Percentiles rank a stretch among this genome's conserved stretches.
Conservation (phyloP, 257 asterid species). For the Salvia miltiorrhiza region DNA sequence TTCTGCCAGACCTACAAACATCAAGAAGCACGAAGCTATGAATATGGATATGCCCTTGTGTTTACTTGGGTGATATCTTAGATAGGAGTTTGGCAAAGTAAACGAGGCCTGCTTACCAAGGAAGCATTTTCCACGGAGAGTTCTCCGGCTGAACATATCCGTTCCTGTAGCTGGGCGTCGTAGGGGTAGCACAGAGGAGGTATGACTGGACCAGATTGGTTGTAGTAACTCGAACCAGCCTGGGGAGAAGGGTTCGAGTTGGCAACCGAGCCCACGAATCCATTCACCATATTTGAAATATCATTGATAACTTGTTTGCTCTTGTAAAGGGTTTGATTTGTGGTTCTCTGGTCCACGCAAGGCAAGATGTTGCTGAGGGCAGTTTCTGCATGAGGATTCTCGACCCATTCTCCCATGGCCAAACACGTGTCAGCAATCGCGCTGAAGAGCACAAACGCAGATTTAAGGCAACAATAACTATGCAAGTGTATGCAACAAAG, state of each 20-base stretch:
- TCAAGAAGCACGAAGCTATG: neutral
- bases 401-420: conserved; percentile 99
- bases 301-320: conserved; percentile 78
- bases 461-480: neutral
- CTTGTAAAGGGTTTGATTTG: conserved; percentile 79
- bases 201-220: conserved; percentile 75
- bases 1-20: conserved; percentile 37
- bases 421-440: conserved; percentile 78
- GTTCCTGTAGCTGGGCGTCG: conserved; percentile 69
- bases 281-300: conserved; percentile 63
- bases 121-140: conserved; percentile 76
- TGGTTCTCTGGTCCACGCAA: conserved; percentile 86
- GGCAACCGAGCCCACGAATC: conserved; percentile 65
- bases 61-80: too few relatives aligned
- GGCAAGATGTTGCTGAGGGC: conserved; percentile 96
- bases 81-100: too few relatives aligned
- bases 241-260: conserved; percentile 62
- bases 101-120: conserved; percentile 29
- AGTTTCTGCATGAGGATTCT: conserved; percentile 93
- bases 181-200: conserved; percentile 89
- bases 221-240: conserved; percentile 43
- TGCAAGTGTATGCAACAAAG: neutral
- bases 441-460: conserved; percentile 34
- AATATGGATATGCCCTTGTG: too few relatives aligned
- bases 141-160: conserved; percentile 55